These are phyloP conservation scores for Penicillium brasilianum DNA, from an alignment of 2,329 filamentous ascomycete species.

Conservation along the genomic window DNA sequence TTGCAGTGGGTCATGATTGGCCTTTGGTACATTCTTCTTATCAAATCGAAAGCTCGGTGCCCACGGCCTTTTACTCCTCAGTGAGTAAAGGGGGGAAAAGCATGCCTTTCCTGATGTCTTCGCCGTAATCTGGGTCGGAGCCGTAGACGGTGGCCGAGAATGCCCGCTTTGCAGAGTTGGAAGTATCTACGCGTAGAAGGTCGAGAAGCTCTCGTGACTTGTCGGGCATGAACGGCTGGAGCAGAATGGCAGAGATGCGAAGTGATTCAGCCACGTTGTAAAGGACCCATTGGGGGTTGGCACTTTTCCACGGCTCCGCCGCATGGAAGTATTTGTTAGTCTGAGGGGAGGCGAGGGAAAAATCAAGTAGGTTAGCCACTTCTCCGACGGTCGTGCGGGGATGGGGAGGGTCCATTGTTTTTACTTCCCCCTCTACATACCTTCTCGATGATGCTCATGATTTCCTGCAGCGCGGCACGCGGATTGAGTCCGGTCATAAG, in stretches of 20 bases:
- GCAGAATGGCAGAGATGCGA: conserved; percentile 77
- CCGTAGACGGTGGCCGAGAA: conserved; percentile 67
- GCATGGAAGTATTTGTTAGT: conserved; percentile 71
- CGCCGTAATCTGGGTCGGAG: conserved; percentile 73
- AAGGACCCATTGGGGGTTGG: conserved; percentile 63
- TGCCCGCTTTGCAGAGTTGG: conserved; percentile 58
- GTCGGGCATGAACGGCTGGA: conserved; percentile 88
- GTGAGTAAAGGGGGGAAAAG: conserved; percentile 58
- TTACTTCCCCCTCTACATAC: conserved; percentile 49
- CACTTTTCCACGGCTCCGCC: conserved; percentile 69
- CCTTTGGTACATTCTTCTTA: conserved; percentile 30
- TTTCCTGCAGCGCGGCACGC: conserved; percentile 66
- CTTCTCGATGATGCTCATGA: conserved; percentile 66
- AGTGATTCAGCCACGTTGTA: conserved; percentile 76
- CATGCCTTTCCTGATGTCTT: conserved; percentile 51
- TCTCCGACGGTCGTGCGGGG: conserved; percentile 18
- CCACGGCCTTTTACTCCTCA: conserved; percentile 39
- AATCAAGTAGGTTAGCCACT: conserved; percentile 18
- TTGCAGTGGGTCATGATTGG: conserved; percentile 28
- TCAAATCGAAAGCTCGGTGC: conserved; percentile 32
- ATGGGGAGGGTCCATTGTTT: conserved; percentile 4
- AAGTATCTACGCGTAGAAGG: conserved; percentile 70
- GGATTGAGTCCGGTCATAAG: conserved; percentile 70
- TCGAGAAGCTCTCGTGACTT: conserved; percentile 77
- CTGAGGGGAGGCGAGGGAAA: conserved; percentile 42